Base-by-base conservation (phyloP, 1,284 basidiomycete genomes). In the Leccinum huronense region DNA sequence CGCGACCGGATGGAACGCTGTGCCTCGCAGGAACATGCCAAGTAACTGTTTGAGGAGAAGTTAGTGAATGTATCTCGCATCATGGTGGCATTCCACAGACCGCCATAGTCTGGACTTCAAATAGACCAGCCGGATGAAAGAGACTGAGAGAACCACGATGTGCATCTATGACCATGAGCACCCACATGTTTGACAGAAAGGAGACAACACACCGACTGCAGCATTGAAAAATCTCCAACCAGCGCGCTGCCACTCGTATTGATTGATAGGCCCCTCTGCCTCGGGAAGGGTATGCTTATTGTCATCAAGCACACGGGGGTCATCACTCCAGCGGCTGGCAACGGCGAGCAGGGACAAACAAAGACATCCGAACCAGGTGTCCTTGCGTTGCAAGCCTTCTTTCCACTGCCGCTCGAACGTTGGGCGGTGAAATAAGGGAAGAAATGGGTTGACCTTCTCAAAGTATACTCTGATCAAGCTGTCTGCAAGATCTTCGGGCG, bases 211-310 rank as follows among this genome's bases (percentile, higher is more conserved):
- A 87, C 85, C 71, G 74, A 82, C 70, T 33, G 76, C 83, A 19
- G 83, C 79, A 34, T 83, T 80, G 65, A 90, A 86, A 73, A 86
- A 94, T 63, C 80, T 81, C 84, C 86, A 88, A 4, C 92, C 92
- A 9, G 87, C 84, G 7, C 82, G 83, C 62, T 83, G 83, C 80
- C 81, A 84, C 58, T 81, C 75, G 38, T 66, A 67, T 34, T 74
- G 73, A 27, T 73, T 70, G 16, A 63, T 48, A 38, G 66, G 66
- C 38, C 58, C 67, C 56, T 72, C 70, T 53, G 66, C 66, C 54
- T 57, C 65, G 3, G 70, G 66, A n/a, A 63, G 42, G 11, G 60
- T 63, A 45, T 71, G 70, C 66, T 77, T 67, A 58, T 66, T 74
- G 30, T 77, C 73, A 23, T 81, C 80, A 64, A 90, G 75, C 1